Evolutionary conservation across 805 yeast genomes (phyloP).

Genomic region (Candida dendrica): DNA sequence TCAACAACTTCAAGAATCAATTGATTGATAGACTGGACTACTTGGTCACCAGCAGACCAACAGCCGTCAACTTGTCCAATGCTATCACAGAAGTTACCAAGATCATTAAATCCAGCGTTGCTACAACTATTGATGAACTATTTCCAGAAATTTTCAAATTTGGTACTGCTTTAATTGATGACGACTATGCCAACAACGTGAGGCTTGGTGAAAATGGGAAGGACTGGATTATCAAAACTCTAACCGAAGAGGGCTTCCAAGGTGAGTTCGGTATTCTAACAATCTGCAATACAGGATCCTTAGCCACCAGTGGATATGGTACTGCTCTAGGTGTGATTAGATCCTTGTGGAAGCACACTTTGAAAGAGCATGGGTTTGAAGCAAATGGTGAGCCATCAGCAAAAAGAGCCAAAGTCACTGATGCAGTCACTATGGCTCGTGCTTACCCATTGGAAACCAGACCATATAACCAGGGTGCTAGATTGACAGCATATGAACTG

Average conservation of each 20-base stretch:
- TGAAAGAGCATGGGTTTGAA: constrained; percentile 1
- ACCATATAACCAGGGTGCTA: constrained; percentile 95
- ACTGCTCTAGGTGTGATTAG: constrained; percentile 93
- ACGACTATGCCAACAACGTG: constrained; percentile 72
- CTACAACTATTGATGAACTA: constrained; percentile 19
- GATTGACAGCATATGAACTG: constrained; percentile 86
- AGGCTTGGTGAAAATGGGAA: constrained; percentile 79
- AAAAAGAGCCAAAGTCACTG: constrained; percentile 18
- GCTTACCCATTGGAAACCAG: constrained; percentile 90
- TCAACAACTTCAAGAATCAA: constrained; percentile 26
- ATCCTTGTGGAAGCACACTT: constrained; percentile 46
- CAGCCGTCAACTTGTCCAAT: constrained; percentile 87
- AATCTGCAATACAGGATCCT: constrained; percentile 92
- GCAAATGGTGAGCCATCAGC: constrained; percentile 15
- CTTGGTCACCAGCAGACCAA: constrained; percentile 77
- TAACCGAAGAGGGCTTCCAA: constrained; percentile 38
- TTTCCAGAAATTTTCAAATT: constrained; percentile 33
- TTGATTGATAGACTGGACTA: constrained; percentile 49
- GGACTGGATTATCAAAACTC: constrained; percentile 44
- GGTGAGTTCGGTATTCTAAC: constrained; percentile 80
- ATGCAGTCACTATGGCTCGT: constrained; percentile 47
- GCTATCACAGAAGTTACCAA: constrained; percentile 39
- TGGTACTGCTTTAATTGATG: constrained; percentile 53
- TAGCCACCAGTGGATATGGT: constrained; percentile 97
- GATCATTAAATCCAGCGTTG: constrained; percentile 23